Base-by-base conservation (phyloP, 2,329 filamentous ascomycete species). In the Stenocarpella maydis region DNA sequence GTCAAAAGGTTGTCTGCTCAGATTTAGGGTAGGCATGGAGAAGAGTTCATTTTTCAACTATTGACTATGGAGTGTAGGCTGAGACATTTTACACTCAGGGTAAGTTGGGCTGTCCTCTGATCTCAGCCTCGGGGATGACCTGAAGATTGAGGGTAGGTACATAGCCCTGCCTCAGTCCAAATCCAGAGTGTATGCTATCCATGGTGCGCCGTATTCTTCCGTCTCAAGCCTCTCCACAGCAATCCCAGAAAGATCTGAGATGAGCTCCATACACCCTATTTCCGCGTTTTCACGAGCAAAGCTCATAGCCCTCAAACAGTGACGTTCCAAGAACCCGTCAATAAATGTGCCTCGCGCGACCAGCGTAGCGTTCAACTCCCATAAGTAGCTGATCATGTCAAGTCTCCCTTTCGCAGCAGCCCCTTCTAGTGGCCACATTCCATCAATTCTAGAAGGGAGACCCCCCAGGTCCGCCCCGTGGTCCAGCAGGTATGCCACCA, bases 371-470 rank as follows among this genome's bases (percentile, higher is more conserved):
- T 58, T 43, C 17, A 58, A n/a, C 17, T 43, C 54, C 54, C 54
- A 58, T 1, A 58, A 24, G 19, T 28, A 58, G 9, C 54, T 37
- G 21, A 58, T 43, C 54, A 58, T 43, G 7, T 58, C 74, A 2
- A 75, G 9, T 9, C 74, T 69, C 1, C 73, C 74, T 4, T 70
- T 4, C 24, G 74, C 70, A 10, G 71, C 72, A 14, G 73, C 73
- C 2, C n/a, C 70, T 58, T 75, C 72, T 1, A 74, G 47, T 6
- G 73, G 74, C 72, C 71, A 74, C 26, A 67, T 49, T 7, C 73
- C 72, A 17, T 66, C 31, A 14, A 70, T 50, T 6, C 5, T 68
- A 1, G 72, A 71, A 0, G 72, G 71, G 9, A 65, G 37, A 26
- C 64, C 61, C 7, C 24, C 52, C 2, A 73, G 39, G 1, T 19